Base-by-base conservation (phyloP, 139 green algal species). In the Bryopsis sp. region DNA sequence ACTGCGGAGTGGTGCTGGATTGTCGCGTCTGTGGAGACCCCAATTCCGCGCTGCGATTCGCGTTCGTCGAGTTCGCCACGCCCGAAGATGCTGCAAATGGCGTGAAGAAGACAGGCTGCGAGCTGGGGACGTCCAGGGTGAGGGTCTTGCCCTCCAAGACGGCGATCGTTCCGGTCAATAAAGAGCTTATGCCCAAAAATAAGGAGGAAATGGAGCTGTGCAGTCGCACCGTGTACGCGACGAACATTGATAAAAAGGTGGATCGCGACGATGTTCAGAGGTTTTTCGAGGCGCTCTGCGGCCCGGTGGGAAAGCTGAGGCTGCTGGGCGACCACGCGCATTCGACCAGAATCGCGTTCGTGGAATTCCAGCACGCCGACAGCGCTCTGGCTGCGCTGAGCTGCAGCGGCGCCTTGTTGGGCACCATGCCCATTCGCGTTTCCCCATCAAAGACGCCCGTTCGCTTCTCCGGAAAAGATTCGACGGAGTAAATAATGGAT, bases 21-120 rank as follows among this genome's bases (percentile, higher is more conserved):
- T 97, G 91, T 75, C 83, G 92, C 8, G 83, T 97, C 19, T 97
- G 92, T 65, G 90, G 92, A 36, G 92, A 97, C 76, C 86, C 88
- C 46, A 96, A 97, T 77, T 87, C 70, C 31, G 81, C 80, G 29
- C 87, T 97, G 80, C 79, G 91, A 48, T 97, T 97, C 77, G 92
- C 90, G 0, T 97, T 97, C 70, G 88, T 97, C 31, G 92, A 97
- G 82, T 97, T 97, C 59, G 22, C 47, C 8, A 75, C 82, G 3
- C 79, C 91, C 64, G 77, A 76, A 38, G 76, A 48, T 19, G 88
- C 80, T 2, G 39, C 74, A 32, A 70, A 78, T 76, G 89, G 86
- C 0, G 67, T 91, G 64, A 54, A 70, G 22, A 80, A 76, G 71
- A 85, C 78, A 2, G 86, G 88, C 28, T 80, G 57, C 28, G 59